Base-by-base conservation (phyloP, 2,329 filamentous ascomycete species). In the Epichloe hybrida region DNA sequence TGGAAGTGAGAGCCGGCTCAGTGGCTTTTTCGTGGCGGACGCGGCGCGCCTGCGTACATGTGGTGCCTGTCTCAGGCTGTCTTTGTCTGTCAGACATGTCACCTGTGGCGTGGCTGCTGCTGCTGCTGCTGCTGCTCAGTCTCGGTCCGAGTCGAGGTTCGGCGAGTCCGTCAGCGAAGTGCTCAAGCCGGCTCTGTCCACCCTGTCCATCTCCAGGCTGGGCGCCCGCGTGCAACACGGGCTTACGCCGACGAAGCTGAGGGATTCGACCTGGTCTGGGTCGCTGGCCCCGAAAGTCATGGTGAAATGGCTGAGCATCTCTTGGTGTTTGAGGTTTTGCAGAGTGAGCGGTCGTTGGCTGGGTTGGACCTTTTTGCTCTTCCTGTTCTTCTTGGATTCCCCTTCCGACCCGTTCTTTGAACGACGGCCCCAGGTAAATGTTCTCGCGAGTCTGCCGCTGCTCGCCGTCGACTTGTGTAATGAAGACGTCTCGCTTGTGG, bases 311-410 rank as follows among this genome's bases (percentile, higher is more conserved):
- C 65, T 65, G 38, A 76, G 64, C 60, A 72, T 65, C 61, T 73
- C 68, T 58, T 73, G 72, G 57, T 75, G 69, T 50, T 65, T 63
- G 17, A 73, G 63, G 59, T 74, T 74, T 49, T 69, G 64, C 51
- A 67, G 63, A 8, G 69, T 73, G 47, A 73, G 63, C 27, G 70
- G 69, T 56, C 68, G 64, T 60, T 73, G 69, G 61, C 69, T 68
- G 6, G 71, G 71, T 56, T 74, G 70, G 17, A 61, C 51, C 46
- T 60, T 58, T 15, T 62, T 62, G 52, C 62, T 63, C 52, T 56
- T 54, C 31, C 55, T 57, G 35, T 53, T 42, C 40, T 49, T 50
- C 21, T 48, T 53, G 38, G 51, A 46, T 11, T 63, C 58, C 53
- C 59, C 62, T 17, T 61, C 55, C 40, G 38, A 20, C 13, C 52